Evolutionary conservation across 2,329 filamentous ascomycete species (phyloP).

Genomic region (Xylaria sp.): DNA sequence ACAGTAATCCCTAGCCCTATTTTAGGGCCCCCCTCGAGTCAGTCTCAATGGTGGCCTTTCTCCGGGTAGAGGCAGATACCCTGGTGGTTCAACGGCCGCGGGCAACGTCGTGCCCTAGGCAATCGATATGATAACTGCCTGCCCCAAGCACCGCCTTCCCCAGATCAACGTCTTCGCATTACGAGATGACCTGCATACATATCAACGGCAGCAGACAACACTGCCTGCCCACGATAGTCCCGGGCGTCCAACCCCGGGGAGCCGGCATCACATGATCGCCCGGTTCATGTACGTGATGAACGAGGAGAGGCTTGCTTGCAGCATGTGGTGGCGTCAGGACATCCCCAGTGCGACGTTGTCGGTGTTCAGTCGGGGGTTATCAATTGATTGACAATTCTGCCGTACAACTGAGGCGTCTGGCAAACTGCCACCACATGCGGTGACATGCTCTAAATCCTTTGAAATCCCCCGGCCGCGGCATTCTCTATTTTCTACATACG

Average conservation of each 20-base stretch:
- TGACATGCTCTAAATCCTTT: constrained; percentile 2
- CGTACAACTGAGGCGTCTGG: not conserved
- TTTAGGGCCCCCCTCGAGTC: constrained; percentile 4
- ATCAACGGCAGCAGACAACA: not conserved
- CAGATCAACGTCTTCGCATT: not conserved
- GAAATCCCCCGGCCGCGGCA: not conserved
- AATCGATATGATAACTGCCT: not conserved
- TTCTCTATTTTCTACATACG: not conserved
- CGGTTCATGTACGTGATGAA: not conserved
- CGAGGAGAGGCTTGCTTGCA: not conserved
- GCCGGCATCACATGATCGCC: not conserved
- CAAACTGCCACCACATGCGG: not conserved
- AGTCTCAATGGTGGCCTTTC: not conserved
- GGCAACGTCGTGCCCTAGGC: not conserved
- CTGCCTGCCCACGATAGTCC: not conserved
- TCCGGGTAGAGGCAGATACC: not conserved
- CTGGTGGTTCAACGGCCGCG: not conserved
- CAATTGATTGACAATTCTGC: not conserved
- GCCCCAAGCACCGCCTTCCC: not conserved
- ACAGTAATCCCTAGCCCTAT: not conserved
- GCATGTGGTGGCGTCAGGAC: not conserved
- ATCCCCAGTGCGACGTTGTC: not conserved
- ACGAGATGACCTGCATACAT: not conserved
- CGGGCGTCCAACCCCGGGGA: too few species aligned
- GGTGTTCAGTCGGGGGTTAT: not conserved